Evolutionary conservation across 2,329 filamentous ascomycete species (phyloP).

Genomic region (Colletotrichum lentis): DNA sequence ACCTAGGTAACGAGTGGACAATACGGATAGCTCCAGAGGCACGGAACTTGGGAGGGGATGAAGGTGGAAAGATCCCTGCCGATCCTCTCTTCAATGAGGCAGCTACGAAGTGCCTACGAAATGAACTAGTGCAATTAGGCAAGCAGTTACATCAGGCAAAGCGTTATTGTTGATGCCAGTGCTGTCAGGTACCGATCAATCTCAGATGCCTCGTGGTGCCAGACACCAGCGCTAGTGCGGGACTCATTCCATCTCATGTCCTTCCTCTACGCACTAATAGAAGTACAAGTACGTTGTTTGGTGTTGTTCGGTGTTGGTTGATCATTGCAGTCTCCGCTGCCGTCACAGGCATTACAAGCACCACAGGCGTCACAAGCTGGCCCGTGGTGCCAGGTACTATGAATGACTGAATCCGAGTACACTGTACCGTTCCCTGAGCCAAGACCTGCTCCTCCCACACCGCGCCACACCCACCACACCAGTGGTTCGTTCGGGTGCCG

Average conservation of each 20-base stretch:
- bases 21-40: not conserved
- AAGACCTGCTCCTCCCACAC: slow-evolving; percentile 3
- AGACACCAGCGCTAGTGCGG: slow-evolving; percentile 11
- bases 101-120: no score
- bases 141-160: not conserved
- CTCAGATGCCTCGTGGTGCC: slow-evolving; percentile 6
- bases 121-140: no score
- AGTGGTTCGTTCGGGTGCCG: slow-evolving; percentile 26
- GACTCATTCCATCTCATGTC: slow-evolving; percentile 4
- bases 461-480: slow-evolving; percentile 26
- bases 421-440: not conserved
- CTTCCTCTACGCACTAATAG: no score
- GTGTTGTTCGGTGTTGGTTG: not conserved
- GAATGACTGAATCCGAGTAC: not conserved
- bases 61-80: not conserved
- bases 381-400: not conserved
- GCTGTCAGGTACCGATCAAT: slow-evolving; percentile 19
- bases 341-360: not conserved
- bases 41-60: not conserved
- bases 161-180: slow-evolving; percentile 1
- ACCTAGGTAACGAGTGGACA: not conserved
- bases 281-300: no score
- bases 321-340: not conserved
- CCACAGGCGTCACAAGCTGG: not conserved
- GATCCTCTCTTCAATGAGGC: not conserved